Base-by-base conservation (phyloP, 257 asterid species). In the Orobanche coerulescens region DNA sequence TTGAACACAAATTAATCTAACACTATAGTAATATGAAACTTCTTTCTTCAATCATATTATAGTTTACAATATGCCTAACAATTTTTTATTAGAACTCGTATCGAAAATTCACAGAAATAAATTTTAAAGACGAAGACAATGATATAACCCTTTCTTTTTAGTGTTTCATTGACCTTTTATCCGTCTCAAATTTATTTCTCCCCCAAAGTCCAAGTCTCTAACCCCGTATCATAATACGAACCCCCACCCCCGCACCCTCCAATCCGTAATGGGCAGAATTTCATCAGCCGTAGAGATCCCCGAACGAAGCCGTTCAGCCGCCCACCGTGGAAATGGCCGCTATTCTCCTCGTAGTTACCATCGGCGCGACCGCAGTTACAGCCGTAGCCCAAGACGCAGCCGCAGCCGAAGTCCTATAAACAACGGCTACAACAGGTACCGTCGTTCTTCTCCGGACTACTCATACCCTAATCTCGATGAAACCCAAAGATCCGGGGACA, bases 371-470 rank as follows among this genome's bases (percentile, higher is more conserved):
- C 77, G 70, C 6, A 66, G 79, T 19, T 58, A 62, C 44, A 71
- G 74, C 67, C 84, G 76, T 26, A 71, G 82, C 58, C 78, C 71
- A 4, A 71, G 74, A 65, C 72, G 73, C 22, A 72, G 73, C 68
- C 79, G 78, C 0, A 77, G 90, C 34, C 61, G 75, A 10, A 85
- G 92, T 67, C 95, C 92, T 11, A 16, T 33, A 7, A 40, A 68
- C 30, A 69, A 77, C 63, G 85, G 74, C 25, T 34, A 72, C 58
- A 46, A 57, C 65, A 79, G 85, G 82, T 73, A 81, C 66, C 83
- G 77, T 54, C 81, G 90, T 31, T 26, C 85, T 69, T 85, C 96
- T 26, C 96, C 96, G 1, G 84, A 85, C 74, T 85, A 80, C 66
- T 67, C 88, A 4, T 78, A 79, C 62, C 84, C 83, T 50, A 71